Evolutionary conservation across 2,329 filamentous ascomycete genomes (phyloP), one percentile per base, ranked within the genome.

Genomic region (Paecilomyces variotii): DNA sequence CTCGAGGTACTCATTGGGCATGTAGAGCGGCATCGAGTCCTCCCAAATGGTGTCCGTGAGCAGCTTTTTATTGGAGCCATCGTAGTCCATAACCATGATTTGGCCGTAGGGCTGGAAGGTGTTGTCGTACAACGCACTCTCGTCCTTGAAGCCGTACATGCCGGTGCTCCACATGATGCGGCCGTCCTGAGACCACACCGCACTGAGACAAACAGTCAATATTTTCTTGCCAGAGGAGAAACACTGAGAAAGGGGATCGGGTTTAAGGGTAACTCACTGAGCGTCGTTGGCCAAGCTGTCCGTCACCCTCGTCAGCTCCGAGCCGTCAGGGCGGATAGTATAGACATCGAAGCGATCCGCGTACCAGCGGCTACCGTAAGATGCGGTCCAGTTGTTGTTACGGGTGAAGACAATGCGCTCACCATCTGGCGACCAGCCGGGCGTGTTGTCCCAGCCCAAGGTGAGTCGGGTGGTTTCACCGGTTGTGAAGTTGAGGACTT

Each of bases 61-160:
- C 3, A 67, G 27, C 19, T 53, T 55, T 59, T 69, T 71, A 54
- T 72, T 70, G 3, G 63, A 66, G 0, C 78, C 77, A 66, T 78
- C 74, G 4, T 67, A 66, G 58, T 79, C 66, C 76, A 78, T 78
- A n/a, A 74, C 59, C 54, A 76, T 68, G 52, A 79, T 75, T 67
- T 78, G 75, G 0, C 76, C 76, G 52, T 78, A 78, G 0, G 75
- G 77, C 65, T 79, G 74, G 63, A 78, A 79, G 0, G 76, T 78
- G 35, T 76, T 60, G 56, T 79, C 76, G 55, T 74, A 79, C 1
- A 73, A 62, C 0, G 72, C 68, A 10, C 70, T 68, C 67, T 79
- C 77, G 50, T 75, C 72, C 35, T 74, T 68, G 65, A 78, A 79
- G 2, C 76, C 77, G 56, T 73, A 79, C 73, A 74, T 74, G 3